These are phyloP conservation scores for Plasmodium malariae DNA, from an alignment of 169 alveolate genomes.

Conservation along the genomic window DNA sequence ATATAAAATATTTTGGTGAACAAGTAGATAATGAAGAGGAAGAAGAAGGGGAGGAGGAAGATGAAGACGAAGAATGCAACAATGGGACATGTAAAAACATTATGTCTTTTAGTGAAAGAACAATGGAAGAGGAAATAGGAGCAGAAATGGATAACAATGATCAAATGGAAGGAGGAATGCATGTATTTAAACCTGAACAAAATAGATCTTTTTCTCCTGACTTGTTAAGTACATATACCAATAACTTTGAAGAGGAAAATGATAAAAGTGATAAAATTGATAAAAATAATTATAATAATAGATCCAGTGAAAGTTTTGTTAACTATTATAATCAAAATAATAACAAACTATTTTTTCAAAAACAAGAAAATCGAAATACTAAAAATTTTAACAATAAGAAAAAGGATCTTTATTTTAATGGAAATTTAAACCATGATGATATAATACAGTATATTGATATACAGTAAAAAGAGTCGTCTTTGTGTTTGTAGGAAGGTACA, in stretches of 20 bases:
- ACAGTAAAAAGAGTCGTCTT: conserved; percentile 21
- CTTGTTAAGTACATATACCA: conserved; percentile 8
- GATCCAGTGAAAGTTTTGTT: neutral
- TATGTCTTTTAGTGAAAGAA: conserved; percentile 34
- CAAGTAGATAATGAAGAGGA: conserved; percentile 1
- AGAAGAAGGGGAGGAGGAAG: too few species aligned
- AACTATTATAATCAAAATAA: conserved; percentile 10
- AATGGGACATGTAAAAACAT: conserved; percentile 4
- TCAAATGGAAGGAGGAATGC: neutral
- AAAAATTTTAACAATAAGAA: conserved; percentile 1
- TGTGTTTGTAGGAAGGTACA: neutral
- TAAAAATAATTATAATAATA: conserved; percentile 13
- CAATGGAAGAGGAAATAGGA: conserved; percentile 18
- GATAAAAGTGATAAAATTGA: too few species aligned
- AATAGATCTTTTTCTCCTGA: conserved; percentile 10
- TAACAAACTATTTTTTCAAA: neutral
- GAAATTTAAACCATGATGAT: conserved; percentile 50
- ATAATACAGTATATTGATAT: conserved; percentile 57
- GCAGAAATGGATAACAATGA: neutral
- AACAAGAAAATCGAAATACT: conserved; percentile 1
- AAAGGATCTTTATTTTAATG: conserved; percentile 17
- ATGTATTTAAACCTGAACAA: conserved; percentile 5
- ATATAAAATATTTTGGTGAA: conserved; percentile 14
- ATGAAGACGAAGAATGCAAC: neutral
- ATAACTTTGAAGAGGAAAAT: conserved; percentile 20